Evolutionary conservation across 345 rosid species (phyloP).

Genomic region (Salix koriyanagi): DNA sequence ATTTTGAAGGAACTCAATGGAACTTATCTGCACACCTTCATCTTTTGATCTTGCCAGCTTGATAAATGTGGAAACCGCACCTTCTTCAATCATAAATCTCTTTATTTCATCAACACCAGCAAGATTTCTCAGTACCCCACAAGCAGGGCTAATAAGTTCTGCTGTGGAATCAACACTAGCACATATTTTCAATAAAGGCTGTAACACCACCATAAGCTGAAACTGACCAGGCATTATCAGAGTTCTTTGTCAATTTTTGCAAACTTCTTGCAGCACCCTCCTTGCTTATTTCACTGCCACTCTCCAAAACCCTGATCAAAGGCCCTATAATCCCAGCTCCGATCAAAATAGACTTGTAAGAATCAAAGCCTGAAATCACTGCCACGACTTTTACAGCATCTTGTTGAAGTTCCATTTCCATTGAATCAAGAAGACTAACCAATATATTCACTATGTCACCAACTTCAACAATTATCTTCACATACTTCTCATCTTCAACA

Average conservation of each 20-base stretch:
- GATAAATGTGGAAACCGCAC: constrained; percentile 49
- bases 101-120: constrained; percentile 80
- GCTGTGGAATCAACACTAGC: constrained; percentile 30
- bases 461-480: constrained; percentile 46
- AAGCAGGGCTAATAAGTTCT: constrained; percentile 50
- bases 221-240: constrained; percentile 92
- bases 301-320: constrained; percentile 63
- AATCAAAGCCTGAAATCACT: constrained; percentile 58
- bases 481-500: constrained; percentile 63
- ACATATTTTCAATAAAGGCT: constrained; percentile 67
- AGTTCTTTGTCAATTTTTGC: constrained; percentile 62
- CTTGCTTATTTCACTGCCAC: constrained; percentile 45
- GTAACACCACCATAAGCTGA: constrained; percentile 97
- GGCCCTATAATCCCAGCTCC: constrained; percentile 69
- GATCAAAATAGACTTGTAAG: constrained; percentile 42
- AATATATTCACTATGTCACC: constrained; percentile 45
- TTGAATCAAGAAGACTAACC: constrained; percentile 57
- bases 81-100: constrained; percentile 79
- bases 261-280: constrained; percentile 56
- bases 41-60: constrained; percentile 63
- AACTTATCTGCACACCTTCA: constrained; percentile 66
- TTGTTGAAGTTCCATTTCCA: constrained; percentile 49
- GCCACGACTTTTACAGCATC: constrained; percentile 56
- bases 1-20: constrained; percentile 59
- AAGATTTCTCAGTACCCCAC: constrained; percentile 77